Evolutionary conservation across 2,329 filamentous ascomycete species (phyloP), one percentile per base, ranked within the genome.

Genomic region (Alternaria ethzedia): DNA sequence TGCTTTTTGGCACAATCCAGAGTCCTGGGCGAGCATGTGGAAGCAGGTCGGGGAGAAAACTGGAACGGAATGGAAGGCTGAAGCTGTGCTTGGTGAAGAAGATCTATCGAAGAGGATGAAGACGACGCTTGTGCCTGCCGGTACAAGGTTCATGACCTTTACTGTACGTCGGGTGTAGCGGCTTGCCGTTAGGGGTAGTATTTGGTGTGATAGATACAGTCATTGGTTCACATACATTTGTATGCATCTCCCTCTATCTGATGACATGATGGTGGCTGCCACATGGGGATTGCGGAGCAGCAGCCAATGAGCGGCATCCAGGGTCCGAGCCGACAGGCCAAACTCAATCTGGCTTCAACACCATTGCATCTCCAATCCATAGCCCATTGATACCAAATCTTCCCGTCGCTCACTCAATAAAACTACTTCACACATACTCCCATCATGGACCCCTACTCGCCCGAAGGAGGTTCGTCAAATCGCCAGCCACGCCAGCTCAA

Each of bases 361-460:
- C 57, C 46, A 68, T 64, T 46, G 57, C 60, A 54, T 45, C 46
- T 61, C 44, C 57, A 64, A 41, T 49, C 25, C 30, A 55, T 54
- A 62, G 51, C 46, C 54, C 55, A 61, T 61, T 59, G 51, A 46
- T 56, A 61, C 57, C 25, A 21, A n/a, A 41, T 41, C 43, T 25
- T 41, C 44, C 17, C 52, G 45, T 64, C 59, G 36, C 46, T 36
- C 58, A 20, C 46, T 25, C 54, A 52, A 54, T 9, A 36, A 23
- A 41, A 15, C 12, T 25, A 30, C 50, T 12, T 28, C 30, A 44
- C 8, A 46, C 36, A 21, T 8, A 30, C 41, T 32, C 41, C 54
- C 63, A 70, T 15, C 32, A 82, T 75, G 71, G 88, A 90, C 80
- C 88, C 88, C 50, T 90, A 89, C 77, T 88, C 87, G 62, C 82